phyloP scores from a whole-genome alignment of 2,329 filamentous ascomycete species.

The Colletotrichum lentis region DNA sequence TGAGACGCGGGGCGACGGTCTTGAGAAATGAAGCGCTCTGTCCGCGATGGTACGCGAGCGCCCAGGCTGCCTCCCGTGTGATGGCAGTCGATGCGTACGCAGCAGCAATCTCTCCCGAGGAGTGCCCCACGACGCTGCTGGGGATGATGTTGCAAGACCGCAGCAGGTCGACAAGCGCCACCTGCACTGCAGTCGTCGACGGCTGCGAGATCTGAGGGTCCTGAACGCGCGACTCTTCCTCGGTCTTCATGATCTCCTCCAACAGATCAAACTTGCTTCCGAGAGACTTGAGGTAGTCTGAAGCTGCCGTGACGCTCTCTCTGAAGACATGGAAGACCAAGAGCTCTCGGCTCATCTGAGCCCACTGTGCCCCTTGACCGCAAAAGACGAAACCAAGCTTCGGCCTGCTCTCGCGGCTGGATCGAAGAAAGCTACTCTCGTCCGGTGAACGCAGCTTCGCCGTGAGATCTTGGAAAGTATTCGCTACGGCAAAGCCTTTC shows the following conservation, averaged over 20 bases:
- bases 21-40: conserved; percentile 46
- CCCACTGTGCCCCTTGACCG: conserved; percentile 55
- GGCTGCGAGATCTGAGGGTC: conserved; percentile 52
- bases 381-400: conserved; percentile 54
- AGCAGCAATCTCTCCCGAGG: conserved; percentile 58
- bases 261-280: conserved; percentile 48
- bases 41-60: conserved; percentile 54
- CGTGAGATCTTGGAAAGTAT: conserved; percentile 47
- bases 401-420: conserved; percentile 42
- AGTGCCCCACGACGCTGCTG: conserved; percentile 53
- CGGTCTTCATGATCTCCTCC: conserved; percentile 47
- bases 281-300: conserved; percentile 45
- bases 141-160: conserved; percentile 46
- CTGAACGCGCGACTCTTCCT: conserved; percentile 44
- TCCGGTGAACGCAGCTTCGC: conserved; percentile 42
- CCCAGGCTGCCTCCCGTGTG: conserved; percentile 50
- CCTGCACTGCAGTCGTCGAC: conserved; percentile 53
- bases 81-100: conserved; percentile 52
- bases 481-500: conserved; percentile 51
- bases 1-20: conserved; percentile 42
- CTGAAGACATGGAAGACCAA: conserved; percentile 54
- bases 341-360: conserved; percentile 53
- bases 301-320: conserved; percentile 49
- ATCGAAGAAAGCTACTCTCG: conserved; percentile 40
- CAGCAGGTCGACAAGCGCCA: conserved; percentile 54